These are phyloP conservation scores for Cystodermella granulosa DNA, from an alignment of 1,284 basidiomycete species.

Conservation along the genomic window DNA sequence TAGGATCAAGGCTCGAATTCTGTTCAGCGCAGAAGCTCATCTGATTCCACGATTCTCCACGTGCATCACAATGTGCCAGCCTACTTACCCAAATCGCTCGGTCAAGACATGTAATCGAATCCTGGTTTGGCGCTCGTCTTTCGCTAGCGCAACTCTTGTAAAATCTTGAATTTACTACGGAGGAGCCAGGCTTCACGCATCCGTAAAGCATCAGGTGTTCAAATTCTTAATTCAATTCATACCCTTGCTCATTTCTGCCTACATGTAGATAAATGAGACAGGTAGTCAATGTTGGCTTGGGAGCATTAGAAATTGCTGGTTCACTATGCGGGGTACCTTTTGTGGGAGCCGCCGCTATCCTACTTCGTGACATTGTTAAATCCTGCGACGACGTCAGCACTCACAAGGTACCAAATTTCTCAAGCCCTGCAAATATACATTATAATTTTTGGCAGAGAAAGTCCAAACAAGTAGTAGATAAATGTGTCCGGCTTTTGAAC, in stretches of 20 bases:
- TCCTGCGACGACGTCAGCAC: constrained; percentile 42
- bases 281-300: constrained; percentile 20
- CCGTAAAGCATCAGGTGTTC: background rate
- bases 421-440: background rate
- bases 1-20: no score
- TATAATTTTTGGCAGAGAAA: constrained; percentile 33
- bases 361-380: constrained; percentile 40
- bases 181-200: no score
- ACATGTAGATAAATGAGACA: constrained; percentile 22
- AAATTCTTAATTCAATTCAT: background rate
- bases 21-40: no score
- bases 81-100: no score
- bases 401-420: constrained; percentile 39
- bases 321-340: constrained; percentile 44
- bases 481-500: constrained; percentile 39
- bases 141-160: no score
- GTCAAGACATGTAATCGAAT: no score
- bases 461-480: constrained; percentile 38
- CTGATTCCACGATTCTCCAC: no score
- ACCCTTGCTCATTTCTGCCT: no score
- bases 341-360: constrained; percentile 38
- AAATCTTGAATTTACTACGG: no score
- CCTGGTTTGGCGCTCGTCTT: no score
- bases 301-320: constrained; percentile 40
- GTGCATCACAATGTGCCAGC: no score